Percentiles rank a stretch among this genome's conserved stretches.
phyloP scores from a whole-genome alignment of 129 eudicot species.

The Escallonia rubra region DNA sequence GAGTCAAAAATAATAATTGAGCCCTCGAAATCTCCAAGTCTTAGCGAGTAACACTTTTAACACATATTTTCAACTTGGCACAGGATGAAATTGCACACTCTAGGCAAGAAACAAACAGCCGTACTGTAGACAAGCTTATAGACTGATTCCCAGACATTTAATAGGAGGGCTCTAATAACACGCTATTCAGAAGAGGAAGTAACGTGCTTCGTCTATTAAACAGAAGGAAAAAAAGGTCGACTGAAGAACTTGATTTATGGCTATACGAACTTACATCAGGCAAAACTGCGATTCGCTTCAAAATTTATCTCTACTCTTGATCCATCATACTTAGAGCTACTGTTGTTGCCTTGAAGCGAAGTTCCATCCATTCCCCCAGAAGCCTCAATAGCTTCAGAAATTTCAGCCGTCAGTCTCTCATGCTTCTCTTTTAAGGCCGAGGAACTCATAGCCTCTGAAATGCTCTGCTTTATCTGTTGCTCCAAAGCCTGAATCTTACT shows the following conservation, averaged over 20 bases:
- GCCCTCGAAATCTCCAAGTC: neutral
- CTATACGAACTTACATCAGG: conserved; percentile 20
- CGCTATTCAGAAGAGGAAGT: neutral
- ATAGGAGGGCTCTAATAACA: too few relatives aligned
- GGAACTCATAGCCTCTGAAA: conserved; percentile 45
- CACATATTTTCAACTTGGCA: too few relatives aligned
- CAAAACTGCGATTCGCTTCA: conserved; percentile 19
- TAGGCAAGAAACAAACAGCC: too few relatives aligned
- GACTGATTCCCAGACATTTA: too few relatives aligned
- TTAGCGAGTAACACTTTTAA: too few relatives aligned
- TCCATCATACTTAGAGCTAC: conserved; percentile 1
- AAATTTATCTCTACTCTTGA: conserved; percentile 14
- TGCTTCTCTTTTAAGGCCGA: conserved; percentile 48
- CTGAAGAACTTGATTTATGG: neutral
- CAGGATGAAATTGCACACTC: too few relatives aligned
- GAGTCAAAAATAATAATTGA: neutral
- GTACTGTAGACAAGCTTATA: too few relatives aligned
- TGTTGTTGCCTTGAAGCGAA: conserved; percentile 5
- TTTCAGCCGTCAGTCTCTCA: conserved; percentile 44
- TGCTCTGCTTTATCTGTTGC: conserved; percentile 46
- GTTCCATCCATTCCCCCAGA: conserved; percentile 43
- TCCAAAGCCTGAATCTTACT: conserved; percentile 54
- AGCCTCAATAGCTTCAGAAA: conserved; percentile 33
- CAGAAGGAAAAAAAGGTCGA: neutral
- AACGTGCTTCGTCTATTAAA: neutral